Evolutionary conservation across 768 basidiomycete species (phyloP).

Genomic region (Coprinopsis sp.): DNA sequence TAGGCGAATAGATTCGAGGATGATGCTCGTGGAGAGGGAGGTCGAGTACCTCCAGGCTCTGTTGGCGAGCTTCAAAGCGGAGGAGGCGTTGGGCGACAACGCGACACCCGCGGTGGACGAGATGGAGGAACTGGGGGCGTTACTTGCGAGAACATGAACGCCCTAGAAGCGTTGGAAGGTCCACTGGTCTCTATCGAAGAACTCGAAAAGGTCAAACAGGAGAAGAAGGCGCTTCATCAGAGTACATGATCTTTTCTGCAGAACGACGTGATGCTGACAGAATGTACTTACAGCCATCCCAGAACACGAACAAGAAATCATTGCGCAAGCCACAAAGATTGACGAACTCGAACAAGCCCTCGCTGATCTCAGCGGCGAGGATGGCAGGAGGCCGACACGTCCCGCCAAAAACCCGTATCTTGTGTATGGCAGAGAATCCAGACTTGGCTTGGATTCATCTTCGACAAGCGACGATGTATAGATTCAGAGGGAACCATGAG

Average conservation of each 20-base stretch:
- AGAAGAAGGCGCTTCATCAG: slow-evolving; percentile 30
- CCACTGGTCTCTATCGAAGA: slow-evolving; percentile 14
- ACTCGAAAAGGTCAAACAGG: slow-evolving; percentile 10
- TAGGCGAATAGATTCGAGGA: too few species aligned
- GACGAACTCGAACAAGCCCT: slow-evolving; percentile 74
- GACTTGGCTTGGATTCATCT: slow-evolving; percentile 78
- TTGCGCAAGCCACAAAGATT: slow-evolving; percentile 45
- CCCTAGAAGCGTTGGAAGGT: slow-evolving; percentile 39
- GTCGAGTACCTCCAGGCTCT: too few species aligned
- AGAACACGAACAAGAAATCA: slow-evolving; percentile 29
- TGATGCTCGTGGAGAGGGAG: too few species aligned
- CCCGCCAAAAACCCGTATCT: slow-evolving; percentile 63
- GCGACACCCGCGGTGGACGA: slow-evolving; percentile 27
- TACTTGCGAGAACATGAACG: slow-evolving; percentile 43
- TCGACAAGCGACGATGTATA: slow-evolving; percentile 68
- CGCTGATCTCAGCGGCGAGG: slow-evolving; percentile 72
- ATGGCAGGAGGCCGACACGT: slow-evolving; percentile 73
- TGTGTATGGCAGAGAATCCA: slow-evolving; percentile 75
- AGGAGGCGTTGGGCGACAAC: slow-evolving; percentile 35
- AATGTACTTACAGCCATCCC: slow-evolving; percentile 43
- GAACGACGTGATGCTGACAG: neutral
- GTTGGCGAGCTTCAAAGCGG: too few species aligned
- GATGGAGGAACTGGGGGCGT: slow-evolving; percentile 49
- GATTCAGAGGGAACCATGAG: slow-evolving; percentile 77
- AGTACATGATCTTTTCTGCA: slow-evolving; percentile 25